Evolutionary conservation across 2,329 filamentous ascomycete species (phyloP).

Genomic region (Parafenestella ontariensis): DNA sequence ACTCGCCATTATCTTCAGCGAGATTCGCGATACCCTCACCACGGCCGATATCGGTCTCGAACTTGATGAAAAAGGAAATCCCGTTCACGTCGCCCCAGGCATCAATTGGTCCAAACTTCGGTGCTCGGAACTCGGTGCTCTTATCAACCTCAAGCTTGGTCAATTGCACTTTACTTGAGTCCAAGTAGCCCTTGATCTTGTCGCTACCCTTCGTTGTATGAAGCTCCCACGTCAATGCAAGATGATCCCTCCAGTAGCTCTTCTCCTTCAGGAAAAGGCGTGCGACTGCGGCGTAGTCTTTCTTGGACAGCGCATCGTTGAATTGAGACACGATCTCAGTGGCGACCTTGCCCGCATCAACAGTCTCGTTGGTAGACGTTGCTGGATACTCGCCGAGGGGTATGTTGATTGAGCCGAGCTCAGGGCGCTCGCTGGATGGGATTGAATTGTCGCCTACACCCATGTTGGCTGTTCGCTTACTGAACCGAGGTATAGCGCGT

Average conservation of each 20-base stretch:
- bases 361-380: slow-evolving; percentile 31
- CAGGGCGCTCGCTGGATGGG: slow-evolving; percentile 53
- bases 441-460: slow-evolving; percentile 30
- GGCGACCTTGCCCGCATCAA: slow-evolving; percentile 51
- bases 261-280: slow-evolving; percentile 59
- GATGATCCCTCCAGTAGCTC: slow-evolving; percentile 66
- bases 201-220: slow-evolving; percentile 59
- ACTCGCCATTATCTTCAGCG: slow-evolving; percentile 41
- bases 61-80: slow-evolving; percentile 34
- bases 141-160: slow-evolving; percentile 41
- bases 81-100: slow-evolving; percentile 38
- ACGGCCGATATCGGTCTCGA: slow-evolving; percentile 40
- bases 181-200: slow-evolving; percentile 50
- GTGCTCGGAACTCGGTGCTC: slow-evolving; percentile 19
- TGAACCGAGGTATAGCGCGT: not conserved
- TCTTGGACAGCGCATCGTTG: slow-evolving; percentile 50
- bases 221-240: slow-evolving; percentile 63
- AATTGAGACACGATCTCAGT: slow-evolving; percentile 48
- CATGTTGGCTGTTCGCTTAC: slow-evolving; percentile 17
- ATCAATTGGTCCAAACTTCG: slow-evolving; percentile 39
- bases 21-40: slow-evolving; percentile 46
- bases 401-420: slow-evolving; percentile 64
- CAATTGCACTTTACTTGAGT: slow-evolving; percentile 41
- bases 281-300: slow-evolving; percentile 40
- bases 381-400: slow-evolving; percentile 54